phyloP scores from a whole-genome alignment of 2,329 filamentous ascomycete genomes.

The Orbilia ellipsospora region DNA sequence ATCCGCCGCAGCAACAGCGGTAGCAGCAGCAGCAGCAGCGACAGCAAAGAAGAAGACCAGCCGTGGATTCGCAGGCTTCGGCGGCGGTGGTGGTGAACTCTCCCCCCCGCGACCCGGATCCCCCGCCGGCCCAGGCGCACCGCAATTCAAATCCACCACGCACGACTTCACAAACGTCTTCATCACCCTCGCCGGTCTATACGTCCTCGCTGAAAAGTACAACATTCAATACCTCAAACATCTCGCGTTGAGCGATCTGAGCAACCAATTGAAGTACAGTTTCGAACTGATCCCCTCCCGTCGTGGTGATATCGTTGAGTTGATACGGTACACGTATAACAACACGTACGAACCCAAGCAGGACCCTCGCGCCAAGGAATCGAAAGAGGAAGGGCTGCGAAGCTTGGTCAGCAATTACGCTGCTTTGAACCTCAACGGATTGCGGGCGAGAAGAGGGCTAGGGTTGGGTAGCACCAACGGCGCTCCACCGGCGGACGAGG shows the following conservation, averaged over 20 bases:
- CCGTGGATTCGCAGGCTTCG: slow-evolving; percentile 49
- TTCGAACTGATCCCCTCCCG: slow-evolving; percentile 60
- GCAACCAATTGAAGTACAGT: slow-evolving; percentile 47
- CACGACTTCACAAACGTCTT: slow-evolving; percentile 61
- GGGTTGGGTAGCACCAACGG: slow-evolving; percentile 50
- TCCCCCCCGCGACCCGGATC: slow-evolving; percentile 38
- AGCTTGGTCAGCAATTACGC: slow-evolving; percentile 48
- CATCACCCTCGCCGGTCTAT: slow-evolving; percentile 63
- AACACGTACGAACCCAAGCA: slow-evolving; percentile 59
- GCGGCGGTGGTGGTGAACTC: slow-evolving; percentile 43
- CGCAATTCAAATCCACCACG: slow-evolving; percentile 43
- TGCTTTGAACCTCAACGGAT: slow-evolving; percentile 45
- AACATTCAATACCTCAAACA: slow-evolving; percentile 61
- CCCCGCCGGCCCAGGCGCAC: slow-evolving; percentile 25
- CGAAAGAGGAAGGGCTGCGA: slow-evolving; percentile 47
- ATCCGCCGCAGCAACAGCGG: slow-evolving; percentile 9
- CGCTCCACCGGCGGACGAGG: slow-evolving; percentile 28
- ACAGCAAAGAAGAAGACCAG: slow-evolving; percentile 50
- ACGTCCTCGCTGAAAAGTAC: slow-evolving; percentile 64
- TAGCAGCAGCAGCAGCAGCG: slow-evolving; percentile 20
- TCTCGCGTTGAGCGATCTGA: slow-evolving; percentile 58
- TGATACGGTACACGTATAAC: slow-evolving; percentile 62
- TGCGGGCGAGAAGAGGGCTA: slow-evolving; percentile 36
- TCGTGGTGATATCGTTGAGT: slow-evolving; percentile 59
- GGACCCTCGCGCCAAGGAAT: slow-evolving; percentile 27